phyloP scores from a whole-genome alignment of 768 basidiomycete species.

The Suillus spraguei region DNA sequence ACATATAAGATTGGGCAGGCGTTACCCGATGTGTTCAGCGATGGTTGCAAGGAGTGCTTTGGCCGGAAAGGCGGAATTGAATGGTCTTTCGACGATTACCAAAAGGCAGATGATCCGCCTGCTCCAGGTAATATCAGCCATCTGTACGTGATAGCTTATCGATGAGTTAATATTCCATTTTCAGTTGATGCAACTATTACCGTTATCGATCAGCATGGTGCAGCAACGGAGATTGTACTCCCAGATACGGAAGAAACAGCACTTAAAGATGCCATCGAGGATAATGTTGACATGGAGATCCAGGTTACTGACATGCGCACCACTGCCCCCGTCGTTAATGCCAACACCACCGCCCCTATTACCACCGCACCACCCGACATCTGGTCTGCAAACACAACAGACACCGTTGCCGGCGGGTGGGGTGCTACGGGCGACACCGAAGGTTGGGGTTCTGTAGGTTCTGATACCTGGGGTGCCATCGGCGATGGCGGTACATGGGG shows the following conservation, averaged over 20 bases:
- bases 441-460: slow-evolving; percentile 12
- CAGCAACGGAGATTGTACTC: slow-evolving; percentile 19
- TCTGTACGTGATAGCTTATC: neutral
- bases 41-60: slow-evolving; percentile 51
- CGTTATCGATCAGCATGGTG: slow-evolving; percentile 22
- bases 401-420: slow-evolving; percentile 17
- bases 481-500: slow-evolving; percentile 13
- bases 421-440: slow-evolving; percentile 9
- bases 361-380: slow-evolving; percentile 7
- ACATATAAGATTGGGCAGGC: slow-evolving; percentile 41
- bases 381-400: slow-evolving; percentile 1
- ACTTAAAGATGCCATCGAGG: slow-evolving; percentile 32
- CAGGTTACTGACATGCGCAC: slow-evolving; percentile 12
- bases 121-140: slow-evolving; percentile 15
- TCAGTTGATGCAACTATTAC: slow-evolving; percentile 19
- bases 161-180: slow-evolving; percentile 13
- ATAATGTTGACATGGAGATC: slow-evolving; percentile 25
- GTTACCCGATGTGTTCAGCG: slow-evolving; percentile 49
- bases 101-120: neutral
- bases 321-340: neutral
- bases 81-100: slow-evolving; percentile 21
- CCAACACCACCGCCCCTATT: neutral
- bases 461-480: slow-evolving; percentile 15
- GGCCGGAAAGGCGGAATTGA: slow-evolving; percentile 48
- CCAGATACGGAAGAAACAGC: slow-evolving; percentile 26